These are phyloP conservation scores for Rhamnella rubrinervis DNA, from an alignment of 331 rosid species.

Conservation along the genomic window DNA sequence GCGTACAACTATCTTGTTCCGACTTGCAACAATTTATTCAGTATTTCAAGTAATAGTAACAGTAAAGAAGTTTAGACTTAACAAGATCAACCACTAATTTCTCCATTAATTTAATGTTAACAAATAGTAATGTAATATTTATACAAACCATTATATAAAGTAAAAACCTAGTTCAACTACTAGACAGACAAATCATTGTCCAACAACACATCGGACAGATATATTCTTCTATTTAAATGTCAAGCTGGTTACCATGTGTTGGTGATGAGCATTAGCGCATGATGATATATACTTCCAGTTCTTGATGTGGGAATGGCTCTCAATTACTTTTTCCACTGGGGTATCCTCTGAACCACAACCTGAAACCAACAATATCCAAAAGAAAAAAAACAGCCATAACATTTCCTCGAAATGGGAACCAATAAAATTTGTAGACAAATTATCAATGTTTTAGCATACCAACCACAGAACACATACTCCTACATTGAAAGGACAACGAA, in stretches of 20 bases:
- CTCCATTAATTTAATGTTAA: too few species aligned
- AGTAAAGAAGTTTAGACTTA: too few species aligned
- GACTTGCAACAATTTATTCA: too few species aligned
- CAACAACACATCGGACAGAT: neutral
- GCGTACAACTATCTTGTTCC: too few species aligned
- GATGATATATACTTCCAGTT: too few species aligned
- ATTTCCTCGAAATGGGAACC: too few species aligned
- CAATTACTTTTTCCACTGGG: constrained; percentile 76
- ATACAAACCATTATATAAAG: neutral
- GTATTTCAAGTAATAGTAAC: too few species aligned
- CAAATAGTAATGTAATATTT: neutral
- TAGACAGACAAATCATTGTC: neutral
- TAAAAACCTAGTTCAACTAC: neutral
- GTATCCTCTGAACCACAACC: constrained; percentile 87
- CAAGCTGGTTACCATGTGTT: neutral
- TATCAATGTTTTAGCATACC: too few species aligned
- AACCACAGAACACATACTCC: too few species aligned
- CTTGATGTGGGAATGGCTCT: neutral
- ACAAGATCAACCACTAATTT: too few species aligned
- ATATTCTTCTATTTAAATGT: neutral
- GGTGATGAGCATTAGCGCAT: neutral
- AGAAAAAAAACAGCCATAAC: neutral
- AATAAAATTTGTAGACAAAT: too few species aligned
- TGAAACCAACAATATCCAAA: constrained; percentile 19
- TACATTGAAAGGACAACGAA: too few species aligned